These are phyloP conservation scores for Thalassiosira sp. DNA, from an alignment of 352 stramenopile genomes.

Conservation along the genomic window DNA sequence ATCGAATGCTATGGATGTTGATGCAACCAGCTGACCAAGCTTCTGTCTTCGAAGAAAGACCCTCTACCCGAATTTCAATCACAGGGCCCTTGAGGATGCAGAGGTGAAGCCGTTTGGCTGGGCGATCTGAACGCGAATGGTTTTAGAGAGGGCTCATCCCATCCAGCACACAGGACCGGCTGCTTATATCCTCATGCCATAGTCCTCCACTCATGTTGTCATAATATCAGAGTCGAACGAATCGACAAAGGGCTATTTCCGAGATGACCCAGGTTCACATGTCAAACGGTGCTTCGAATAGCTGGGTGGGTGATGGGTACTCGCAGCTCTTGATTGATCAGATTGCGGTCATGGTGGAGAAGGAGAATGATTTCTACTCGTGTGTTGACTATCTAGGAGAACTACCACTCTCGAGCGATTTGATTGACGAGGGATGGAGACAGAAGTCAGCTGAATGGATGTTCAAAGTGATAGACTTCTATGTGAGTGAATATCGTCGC, in stretches of 20 bases:
- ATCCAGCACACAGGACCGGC: conserved; percentile 7
- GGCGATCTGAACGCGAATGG: background rate
- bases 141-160: background rate
- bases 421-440: conserved; percentile 45
- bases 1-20: conserved; percentile 5
- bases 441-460: conserved; percentile 55
- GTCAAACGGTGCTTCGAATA: conserved; percentile 12
- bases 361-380: conserved; percentile 26
- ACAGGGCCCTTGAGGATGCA: background rate
- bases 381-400: conserved; percentile 46
- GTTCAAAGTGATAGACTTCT: conserved; percentile 54
- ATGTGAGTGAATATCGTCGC: conserved; percentile 27
- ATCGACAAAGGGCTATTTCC: background rate
- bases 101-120: background rate
- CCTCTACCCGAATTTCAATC: conserved; percentile 6
- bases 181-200: background rate
- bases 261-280: conserved; percentile 32
- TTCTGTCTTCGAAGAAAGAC: background rate
- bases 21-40: background rate
- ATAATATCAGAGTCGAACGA: background rate
- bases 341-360: conserved; percentile 43
- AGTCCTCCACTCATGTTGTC: background rate
- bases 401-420: background rate
- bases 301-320: conserved; percentile 25
- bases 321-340: conserved; percentile 40